Percentiles rank a stretch among this genome's conserved stretches.
Evolutionary conservation across 768 basidiomycete genomes (phyloP).

Genomic region (Amanita phalloides): DNA sequence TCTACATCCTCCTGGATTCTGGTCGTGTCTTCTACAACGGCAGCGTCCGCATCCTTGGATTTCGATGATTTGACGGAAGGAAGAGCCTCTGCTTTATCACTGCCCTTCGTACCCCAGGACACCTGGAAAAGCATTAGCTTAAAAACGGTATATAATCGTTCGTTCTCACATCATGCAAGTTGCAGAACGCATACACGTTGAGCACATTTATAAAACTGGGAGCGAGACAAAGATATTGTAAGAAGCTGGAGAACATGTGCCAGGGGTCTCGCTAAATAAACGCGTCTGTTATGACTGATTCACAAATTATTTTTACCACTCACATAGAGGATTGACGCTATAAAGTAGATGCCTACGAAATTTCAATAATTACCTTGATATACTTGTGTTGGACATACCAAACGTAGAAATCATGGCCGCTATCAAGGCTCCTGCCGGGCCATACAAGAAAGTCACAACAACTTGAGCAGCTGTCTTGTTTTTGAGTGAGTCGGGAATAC

Average conservation of each 20-base stretch:
- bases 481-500: constrained; percentile 40
- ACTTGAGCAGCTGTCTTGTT: constrained; percentile 38
- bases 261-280: constrained; percentile 76
- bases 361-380: not conserved
- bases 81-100: constrained; percentile 86
- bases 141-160: not conserved
- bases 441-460: constrained; percentile 48
- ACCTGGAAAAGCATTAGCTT: constrained; percentile 30
- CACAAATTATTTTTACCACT: constrained; percentile 17
- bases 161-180: constrained; percentile 71
- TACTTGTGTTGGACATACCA: constrained; percentile 29
- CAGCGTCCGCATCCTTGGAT: constrained; percentile 57
- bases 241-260: constrained; percentile 95
- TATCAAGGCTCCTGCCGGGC: constrained; percentile 75
- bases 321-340: constrained; percentile 80
- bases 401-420: constrained; percentile 86
- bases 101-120: constrained; percentile 93
- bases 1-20: constrained; percentile 84
- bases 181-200: constrained; percentile 97
- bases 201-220: constrained; percentile 92
- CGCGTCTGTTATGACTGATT: not conserved
- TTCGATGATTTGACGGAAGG: constrained; percentile 86
- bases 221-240: constrained; percentile 84
- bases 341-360: constrained; percentile 59
- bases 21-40: constrained; percentile 80